Percentiles rank a stretch among this genome's conserved stretches.
Evolutionary conservation across 1,284 basidiomycete species (phyloP).

Genomic region (Ceratorhiza oryzae-sativae): DNA sequence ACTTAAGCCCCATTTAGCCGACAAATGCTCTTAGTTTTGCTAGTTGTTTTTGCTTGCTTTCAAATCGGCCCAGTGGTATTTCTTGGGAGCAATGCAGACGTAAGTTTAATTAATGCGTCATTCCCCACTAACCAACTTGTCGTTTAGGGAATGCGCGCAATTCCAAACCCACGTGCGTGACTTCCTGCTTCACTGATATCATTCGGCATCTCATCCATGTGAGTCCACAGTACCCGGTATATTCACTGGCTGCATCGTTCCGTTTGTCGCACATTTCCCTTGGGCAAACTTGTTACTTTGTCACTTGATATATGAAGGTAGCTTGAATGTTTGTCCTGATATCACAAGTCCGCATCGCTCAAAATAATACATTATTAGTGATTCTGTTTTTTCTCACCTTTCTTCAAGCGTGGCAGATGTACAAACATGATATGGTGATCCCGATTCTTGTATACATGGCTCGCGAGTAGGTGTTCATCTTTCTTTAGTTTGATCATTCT

Average conservation of each 20-base stretch:
- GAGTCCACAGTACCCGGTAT: not conserved
- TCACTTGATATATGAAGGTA: not conserved
- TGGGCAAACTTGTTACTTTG: not conserved
- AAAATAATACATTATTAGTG: not conserved
- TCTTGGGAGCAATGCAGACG: not conserved
- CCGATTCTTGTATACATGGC: not conserved
- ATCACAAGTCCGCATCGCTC: not conserved
- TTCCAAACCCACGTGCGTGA: not conserved
- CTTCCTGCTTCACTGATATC: too few relatives aligned
- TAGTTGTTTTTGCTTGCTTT: not conserved
- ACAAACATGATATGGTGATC: not conserved
- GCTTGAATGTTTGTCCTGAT: not conserved
- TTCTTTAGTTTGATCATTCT: not conserved
- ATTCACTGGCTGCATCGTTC: constrained; percentile 2
- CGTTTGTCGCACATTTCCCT: not conserved
- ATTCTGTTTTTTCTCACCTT: not conserved
- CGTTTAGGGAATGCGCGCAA: not conserved
- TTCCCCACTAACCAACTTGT: not conserved
- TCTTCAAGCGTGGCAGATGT: not conserved
- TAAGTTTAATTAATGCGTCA: not conserved
- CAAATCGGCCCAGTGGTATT: not conserved
- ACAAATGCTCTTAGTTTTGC: not conserved
- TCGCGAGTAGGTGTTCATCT: not conserved
- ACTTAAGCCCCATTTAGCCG: not conserved
- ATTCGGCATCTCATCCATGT: too few relatives aligned